Evolutionary conservation across 768 basidiomycete species (phyloP).

Genomic region (Serendipita sp.): DNA sequence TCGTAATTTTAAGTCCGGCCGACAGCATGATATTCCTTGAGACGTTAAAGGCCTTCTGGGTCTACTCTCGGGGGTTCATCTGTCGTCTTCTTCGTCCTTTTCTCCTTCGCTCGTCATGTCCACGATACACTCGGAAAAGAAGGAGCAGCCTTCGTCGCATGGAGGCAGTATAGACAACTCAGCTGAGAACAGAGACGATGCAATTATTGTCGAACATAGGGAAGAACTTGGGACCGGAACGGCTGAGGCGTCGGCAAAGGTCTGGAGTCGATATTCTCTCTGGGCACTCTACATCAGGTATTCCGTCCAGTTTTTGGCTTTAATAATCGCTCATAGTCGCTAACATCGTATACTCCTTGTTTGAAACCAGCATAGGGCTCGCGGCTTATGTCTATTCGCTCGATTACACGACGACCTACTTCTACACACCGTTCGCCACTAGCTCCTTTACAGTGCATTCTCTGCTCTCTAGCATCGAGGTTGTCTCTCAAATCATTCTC

Average conservation of each 20-base stretch:
- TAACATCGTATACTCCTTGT: no score
- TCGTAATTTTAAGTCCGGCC: no score
- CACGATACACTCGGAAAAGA: no score
- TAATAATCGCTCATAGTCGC: not conserved
- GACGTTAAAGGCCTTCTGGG: no score
- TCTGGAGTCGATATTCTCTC: constrained; percentile 39
- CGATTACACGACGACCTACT: constrained; percentile 52
- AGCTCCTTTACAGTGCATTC: constrained; percentile 39
- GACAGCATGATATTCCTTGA: no score
- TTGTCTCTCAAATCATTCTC: constrained; percentile 37
- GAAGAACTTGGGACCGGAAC: constrained; percentile 7
- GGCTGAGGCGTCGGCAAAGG: constrained; percentile 32
- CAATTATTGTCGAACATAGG: not conserved
- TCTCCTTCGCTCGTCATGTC: no score
- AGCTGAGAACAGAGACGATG: no score
- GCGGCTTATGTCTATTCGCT: constrained; percentile 67
- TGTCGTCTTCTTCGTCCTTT: no score
- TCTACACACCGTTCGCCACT: constrained; percentile 44
- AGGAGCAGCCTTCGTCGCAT: no score
- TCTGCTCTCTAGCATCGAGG: constrained; percentile 37
- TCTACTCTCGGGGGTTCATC: no score
- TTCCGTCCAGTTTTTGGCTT: no score
- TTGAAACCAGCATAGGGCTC: constrained; percentile 33
- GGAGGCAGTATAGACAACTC: no score
- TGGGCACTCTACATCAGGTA: constrained; percentile 50